phyloP scores from a whole-genome alignment of 352 stramenopile species.

The Phytophthora citricola region DNA sequence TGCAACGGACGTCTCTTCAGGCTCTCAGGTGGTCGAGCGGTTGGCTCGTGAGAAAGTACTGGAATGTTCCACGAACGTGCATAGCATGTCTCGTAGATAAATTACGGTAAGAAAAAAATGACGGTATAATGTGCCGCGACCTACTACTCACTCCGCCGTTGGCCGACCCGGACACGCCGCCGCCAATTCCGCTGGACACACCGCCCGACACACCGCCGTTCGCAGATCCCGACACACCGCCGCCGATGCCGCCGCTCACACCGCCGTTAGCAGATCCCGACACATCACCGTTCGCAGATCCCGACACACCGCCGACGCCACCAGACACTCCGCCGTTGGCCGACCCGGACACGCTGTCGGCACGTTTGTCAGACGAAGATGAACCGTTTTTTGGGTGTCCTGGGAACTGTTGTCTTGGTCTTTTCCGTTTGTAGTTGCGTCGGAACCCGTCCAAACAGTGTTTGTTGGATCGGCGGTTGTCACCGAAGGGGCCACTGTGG shows the following conservation, averaged over 20 bases:
- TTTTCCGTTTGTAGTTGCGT: background rate
- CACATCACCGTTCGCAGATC: background rate
- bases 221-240: background rate
- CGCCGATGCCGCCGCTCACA: background rate
- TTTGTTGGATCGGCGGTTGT: too few species aligned
- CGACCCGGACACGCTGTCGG: background rate
- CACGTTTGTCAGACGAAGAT: too few species aligned
- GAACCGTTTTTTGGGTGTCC: too few species aligned
- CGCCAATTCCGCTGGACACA: background rate
- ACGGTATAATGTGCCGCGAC: too few species aligned
- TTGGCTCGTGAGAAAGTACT: too few species aligned
- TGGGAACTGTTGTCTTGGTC: background rate
- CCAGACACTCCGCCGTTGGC: constrained; percentile 4
- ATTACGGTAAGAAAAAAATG: too few species aligned
- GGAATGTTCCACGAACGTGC: too few species aligned
- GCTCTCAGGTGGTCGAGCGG: too few species aligned
- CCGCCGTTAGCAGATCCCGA: background rate
- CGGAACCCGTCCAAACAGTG: background rate
- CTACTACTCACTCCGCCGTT: background rate
- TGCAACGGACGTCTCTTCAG: background rate
- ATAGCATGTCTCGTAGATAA: too few species aligned
- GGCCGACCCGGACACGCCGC: constrained; percentile 1
- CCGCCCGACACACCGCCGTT: background rate
- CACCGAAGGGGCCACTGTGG: background rate
- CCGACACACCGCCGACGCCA: background rate